Conservation (phyloP, 2,329 filamentous ascomycete species). For the Penicillium freii region DNA sequence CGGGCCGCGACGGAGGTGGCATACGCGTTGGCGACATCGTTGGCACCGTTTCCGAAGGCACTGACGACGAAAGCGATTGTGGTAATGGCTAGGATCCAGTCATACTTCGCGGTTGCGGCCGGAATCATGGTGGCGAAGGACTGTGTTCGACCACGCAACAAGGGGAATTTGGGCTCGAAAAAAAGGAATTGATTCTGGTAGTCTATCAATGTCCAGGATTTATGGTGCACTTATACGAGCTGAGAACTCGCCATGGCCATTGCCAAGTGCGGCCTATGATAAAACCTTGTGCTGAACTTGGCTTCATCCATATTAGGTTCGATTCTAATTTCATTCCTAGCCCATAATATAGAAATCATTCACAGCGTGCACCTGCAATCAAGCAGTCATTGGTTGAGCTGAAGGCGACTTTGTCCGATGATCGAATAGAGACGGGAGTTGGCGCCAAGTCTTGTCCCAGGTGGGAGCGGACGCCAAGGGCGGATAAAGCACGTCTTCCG, state of each 20-base stretch:
- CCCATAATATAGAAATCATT: slow-evolving; percentile 3
- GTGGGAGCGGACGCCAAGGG: slow-evolving; percentile 10
- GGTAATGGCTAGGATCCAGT: too few species aligned
- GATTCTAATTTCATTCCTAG: background rate
- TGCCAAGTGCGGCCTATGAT: slow-evolving; percentile 7
- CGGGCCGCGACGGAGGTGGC: too few species aligned
- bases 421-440: background rate
- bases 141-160: too few species aligned
- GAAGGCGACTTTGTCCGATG: background rate
- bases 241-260: background rate
- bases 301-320: background rate
- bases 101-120: too few species aligned
- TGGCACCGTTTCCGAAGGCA: too few species aligned
- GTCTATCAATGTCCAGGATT: background rate
- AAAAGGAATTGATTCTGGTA: background rate
- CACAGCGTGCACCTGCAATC: background rate
- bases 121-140: too few species aligned
- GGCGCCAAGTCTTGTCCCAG: slow-evolving; percentile 2
- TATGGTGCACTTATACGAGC: slow-evolving; percentile 2
- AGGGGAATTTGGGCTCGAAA: too few species aligned
- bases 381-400: background rate
- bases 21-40: too few species aligned
- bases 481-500: slow-evolving; percentile 5
- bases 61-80: too few species aligned
- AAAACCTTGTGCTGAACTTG: background rate